Evolutionary conservation across 441 rosid genomes (phyloP).

Genomic region (Pelargonium fulgidum): DNA sequence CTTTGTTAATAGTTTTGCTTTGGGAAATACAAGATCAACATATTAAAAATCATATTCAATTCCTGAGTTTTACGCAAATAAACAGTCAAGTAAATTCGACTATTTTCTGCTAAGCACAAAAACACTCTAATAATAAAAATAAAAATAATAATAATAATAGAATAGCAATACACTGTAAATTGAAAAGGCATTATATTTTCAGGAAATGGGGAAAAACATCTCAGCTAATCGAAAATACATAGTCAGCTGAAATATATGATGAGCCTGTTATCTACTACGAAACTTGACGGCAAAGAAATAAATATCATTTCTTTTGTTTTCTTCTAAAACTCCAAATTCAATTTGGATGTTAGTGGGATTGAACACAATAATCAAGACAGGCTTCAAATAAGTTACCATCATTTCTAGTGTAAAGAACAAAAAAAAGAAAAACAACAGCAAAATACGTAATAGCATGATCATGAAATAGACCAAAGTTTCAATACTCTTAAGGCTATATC

Average conservation of each 20-base stretch:
- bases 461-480: not conserved
- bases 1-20: not conserved
- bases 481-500: not conserved
- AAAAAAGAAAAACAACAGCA: not conserved
- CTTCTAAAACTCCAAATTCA: not conserved
- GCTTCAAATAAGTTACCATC: not conserved
- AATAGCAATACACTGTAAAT: not conserved
- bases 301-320: not conserved
- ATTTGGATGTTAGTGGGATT: not conserved
- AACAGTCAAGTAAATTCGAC: not conserved
- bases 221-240: not conserved
- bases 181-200: not conserved
- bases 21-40: not conserved
- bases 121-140: not conserved
- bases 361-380: not conserved
- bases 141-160: not conserved
- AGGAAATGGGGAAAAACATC: not conserved
- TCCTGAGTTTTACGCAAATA: not conserved
- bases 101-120: not conserved
- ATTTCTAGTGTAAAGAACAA: not conserved
- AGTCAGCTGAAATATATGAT: not conserved
- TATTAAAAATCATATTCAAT: not conserved
- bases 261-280: not conserved
- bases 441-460: not conserved
- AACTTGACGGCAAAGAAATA: not conserved